Conservation (phyloP, 768 basidiomycete species). For the Mycena indigotica region DNA sequence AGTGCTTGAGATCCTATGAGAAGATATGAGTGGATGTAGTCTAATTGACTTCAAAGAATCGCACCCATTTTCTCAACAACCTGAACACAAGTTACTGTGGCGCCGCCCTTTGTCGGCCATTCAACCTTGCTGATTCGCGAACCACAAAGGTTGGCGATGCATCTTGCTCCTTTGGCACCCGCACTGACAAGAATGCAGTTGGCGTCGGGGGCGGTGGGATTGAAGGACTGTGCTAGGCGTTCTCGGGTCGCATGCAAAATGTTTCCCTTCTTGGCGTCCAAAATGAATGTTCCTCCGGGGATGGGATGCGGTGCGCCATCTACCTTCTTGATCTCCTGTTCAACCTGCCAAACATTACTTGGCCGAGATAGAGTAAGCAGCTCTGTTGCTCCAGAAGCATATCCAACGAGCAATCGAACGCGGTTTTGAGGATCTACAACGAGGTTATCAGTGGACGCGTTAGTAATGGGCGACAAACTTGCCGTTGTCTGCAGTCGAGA, state of each 20-base stretch:
- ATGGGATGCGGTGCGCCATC: conserved; percentile 51
- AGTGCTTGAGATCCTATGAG: conserved; percentile 53
- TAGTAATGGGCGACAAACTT: not conserved
- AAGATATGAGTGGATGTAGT: conserved; percentile 5
- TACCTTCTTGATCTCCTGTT: conserved; percentile 34
- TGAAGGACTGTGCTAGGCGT: conserved; percentile 41
- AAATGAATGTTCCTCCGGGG: conserved; percentile 50
- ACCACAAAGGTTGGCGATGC: conserved; percentile 60
- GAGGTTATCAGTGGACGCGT: not conserved
- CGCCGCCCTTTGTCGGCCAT: conserved; percentile 56
- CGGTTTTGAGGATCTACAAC: conserved; percentile 45
- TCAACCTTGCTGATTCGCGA: conserved; percentile 68
- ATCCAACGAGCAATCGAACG: conserved; percentile 64
- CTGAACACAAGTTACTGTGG: conserved; percentile 50
- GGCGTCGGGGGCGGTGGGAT: conserved; percentile 21
- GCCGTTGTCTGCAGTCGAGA: conserved; percentile 61
- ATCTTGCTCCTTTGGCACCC: conserved; percentile 60
- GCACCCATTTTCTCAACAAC: conserved; percentile 66
- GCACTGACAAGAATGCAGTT: conserved; percentile 49
- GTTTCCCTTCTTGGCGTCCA: conserved; percentile 52
- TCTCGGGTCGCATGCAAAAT: conserved; percentile 38
- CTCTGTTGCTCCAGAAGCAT: conserved; percentile 58
- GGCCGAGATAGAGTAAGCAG: conserved; percentile 55
- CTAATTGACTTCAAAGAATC: conserved; percentile 19
- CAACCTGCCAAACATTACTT: conserved; percentile 38